Base-by-base conservation (phyloP, 345 rosid species). In the Clarkia xantiana region DNA sequence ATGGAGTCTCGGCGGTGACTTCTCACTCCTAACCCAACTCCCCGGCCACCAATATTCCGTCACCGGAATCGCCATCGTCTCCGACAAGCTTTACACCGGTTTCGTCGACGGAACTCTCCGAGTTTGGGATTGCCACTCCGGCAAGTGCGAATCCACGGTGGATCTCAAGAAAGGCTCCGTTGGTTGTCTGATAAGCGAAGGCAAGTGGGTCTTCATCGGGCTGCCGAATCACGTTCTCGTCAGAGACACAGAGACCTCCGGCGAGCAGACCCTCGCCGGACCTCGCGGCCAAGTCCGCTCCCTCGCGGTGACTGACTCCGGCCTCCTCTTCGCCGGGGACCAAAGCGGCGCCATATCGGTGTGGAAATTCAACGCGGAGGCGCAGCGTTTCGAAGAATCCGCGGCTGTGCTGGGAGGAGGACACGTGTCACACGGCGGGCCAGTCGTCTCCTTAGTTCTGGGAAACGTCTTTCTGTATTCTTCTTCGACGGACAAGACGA, bases 101-200 rank as follows among this genome's bases (percentile, higher is more conserved):
- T 4, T 43, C n/a, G 6, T 13, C 3, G 64, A 53, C 34, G 53
- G 64, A 9, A 54, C 42, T 7, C 9, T 60, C 25, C 23, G 51
- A 34, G 15, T 10, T 18, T 59, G 63, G 63, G 57, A 59, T 15
- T 59, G 52, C 40, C 0, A 39, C 13, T 51, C 5, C 4, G 47
- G 53, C 3, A 9, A 40, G 43, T 20, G 51, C 46, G 23, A 4
- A 1, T 14, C 17, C 11, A 20, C 14, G 17, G 11, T 46, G 10
- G 41, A 60, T 38, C 40, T 12, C 5, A 42, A 53, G 0, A n/a
- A n/a, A n/a, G 12, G 17, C 0, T 23, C 46, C 34, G 42, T 53
- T 14, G 42, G 64, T 23, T 53, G 46, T 10, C 34, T 53, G 23
- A 23, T 45, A 1, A 47, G 14, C 3, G 58, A 60, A 23, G 64